Evolutionary conservation across 1,139 yeast species (phyloP), one percentile per base, ranked within the genome.

Genomic region (Geotrichum candidum): DNA sequence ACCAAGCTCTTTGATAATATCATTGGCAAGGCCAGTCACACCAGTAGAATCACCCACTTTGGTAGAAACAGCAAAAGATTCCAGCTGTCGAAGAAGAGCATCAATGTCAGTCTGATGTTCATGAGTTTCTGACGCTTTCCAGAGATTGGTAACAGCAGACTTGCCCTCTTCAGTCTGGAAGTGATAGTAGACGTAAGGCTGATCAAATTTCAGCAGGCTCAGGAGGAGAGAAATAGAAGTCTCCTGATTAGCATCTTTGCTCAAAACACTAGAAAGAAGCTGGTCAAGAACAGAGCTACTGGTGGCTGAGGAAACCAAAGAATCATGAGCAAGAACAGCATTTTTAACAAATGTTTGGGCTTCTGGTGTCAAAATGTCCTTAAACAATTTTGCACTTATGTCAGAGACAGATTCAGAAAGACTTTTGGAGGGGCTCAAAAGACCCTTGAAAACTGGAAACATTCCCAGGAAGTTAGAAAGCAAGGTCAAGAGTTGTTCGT

Each of bases 61-160:
- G 11, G 45, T 33, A 7, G 59, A 57, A 11, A 57, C 59, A 15
- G 59, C 52, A 27, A 57, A 57, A 3, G 55, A 27, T 35, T 57
- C 61, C 23, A 61, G 41, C 48, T 61, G 41, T 4, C 25, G 23
- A 9, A 61, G 61, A 35, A 57, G 51, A n/a, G 38, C 46, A 15
- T 61, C 63, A 38, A 57, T 51, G 2, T 57, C 54, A 27, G 58
- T 23, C 23, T 46, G 41, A 31, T 53, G 48, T 22, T 56, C 55
- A 51, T 60, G 59, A 18, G 29, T 52, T 51, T 61, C 63, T 1
- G 58, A 58, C 6, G 38, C 55, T 41, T 54, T 61, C 63, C 63
- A 61, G 18, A 61, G 57, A 23, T 60, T 45, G 22, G 60, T 48
- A 38, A 60, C 41, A 3, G 13, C 25, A 9, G 57, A 7, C 33